A percentile compares a stretch with the other conserved stretches of the same genome.
phyloP scores from a whole-genome alignment of 768 basidiomycete species.

The Macrolepiota dolichaula region DNA sequence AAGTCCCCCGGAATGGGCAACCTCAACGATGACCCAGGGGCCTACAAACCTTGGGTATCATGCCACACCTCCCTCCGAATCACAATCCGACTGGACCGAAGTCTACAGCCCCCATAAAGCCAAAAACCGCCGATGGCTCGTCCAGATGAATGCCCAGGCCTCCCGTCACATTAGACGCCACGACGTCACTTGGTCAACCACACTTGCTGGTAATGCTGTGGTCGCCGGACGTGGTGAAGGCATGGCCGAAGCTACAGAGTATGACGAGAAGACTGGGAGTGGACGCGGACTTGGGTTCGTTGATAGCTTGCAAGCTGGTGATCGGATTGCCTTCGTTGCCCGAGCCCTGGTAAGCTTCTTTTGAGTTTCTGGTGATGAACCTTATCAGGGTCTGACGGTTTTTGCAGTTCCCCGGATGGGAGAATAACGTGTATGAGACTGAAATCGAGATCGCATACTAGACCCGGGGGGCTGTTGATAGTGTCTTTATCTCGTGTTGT shows the following conservation, averaged over 20 bases:
- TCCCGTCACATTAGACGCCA: slow-evolving; percentile 15
- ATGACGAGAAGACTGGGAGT: slow-evolving; percentile 13
- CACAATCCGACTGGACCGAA: slow-evolving; percentile 5
- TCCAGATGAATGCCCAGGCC: slow-evolving; percentile 28
- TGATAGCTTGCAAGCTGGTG: slow-evolving; percentile 11
- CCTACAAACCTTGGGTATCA: neutral
- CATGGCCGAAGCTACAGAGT: neutral
- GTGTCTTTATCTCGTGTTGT: neutral
- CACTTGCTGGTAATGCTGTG: neutral
- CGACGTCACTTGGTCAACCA: slow-evolving; percentile 22
- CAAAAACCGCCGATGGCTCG: slow-evolving; percentile 17
- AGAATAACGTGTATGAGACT: slow-evolving; percentile 19
- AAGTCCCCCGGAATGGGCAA: neutral
- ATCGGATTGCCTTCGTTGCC: slow-evolving; percentile 23
- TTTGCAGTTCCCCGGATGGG: slow-evolving; percentile 27
- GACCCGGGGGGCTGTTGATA: slow-evolving; percentile 7
- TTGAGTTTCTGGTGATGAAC: neutral
- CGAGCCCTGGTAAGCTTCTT: slow-evolving; percentile 22
- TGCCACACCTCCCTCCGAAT: neutral
- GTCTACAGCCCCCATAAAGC: slow-evolving; percentile 13
- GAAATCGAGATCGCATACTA: slow-evolving; percentile 25
- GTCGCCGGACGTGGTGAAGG: neutral
- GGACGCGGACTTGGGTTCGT: slow-evolving; percentile 18
- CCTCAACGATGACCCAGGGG: neutral
- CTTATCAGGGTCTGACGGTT: neutral